Base-by-base conservation (phyloP, 2,329 filamentous ascomycete species). In the Rhinocladiella mackenziei region DNA sequence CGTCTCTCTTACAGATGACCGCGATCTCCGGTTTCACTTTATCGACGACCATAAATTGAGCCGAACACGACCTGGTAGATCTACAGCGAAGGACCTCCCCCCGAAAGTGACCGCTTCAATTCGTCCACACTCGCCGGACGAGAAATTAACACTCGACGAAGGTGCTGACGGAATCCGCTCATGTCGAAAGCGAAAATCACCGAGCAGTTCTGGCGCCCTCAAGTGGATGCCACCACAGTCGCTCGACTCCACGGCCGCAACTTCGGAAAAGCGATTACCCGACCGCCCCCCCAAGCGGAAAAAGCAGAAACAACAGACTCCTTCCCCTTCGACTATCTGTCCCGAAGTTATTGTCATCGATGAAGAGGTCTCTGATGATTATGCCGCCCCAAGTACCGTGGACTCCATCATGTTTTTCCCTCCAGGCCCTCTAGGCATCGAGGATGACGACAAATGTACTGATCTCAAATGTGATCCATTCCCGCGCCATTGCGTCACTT, bases 1-100 rank as follows among this genome's bases (percentile, higher is more conserved):
- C 33, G 18, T 28, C 13, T n/a, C 7, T 8, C 33, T 30, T 9
- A 26, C 15, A 15, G 45, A 48, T 17, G 10, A 4, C 3, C 5
- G 4, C 7, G 15, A 14, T 4, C 18, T 48, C 4, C 31, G 35
- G 19, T 48, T 30, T 19, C 45, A 48, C 26, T 32, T 48, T 19
- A 19, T 45, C 4, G 45, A 48, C 25, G 39, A 6, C 8, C 45
- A 48, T 32, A 13, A 18, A 3, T 26, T 48, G 14, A 44, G 40
- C 20, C 45, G 45, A 4, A n/a, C 45, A 13, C 35, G n/a, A n/a
- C n/a, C n/a, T n/a, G n/a, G n/a, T n/a, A n/a, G n/a, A n/a, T n/a
- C n/a, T n/a, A n/a, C n/a, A n/a, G n/a, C n/a, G n/a, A n/a, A n/a
- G n/a, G n/a, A n/a, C n/a, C n/a, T 35, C 13, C 42, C 36, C 19